These are phyloP conservation scores for Lentinula edodes DNA, from an alignment of 768 basidiomycete genomes.

Conservation along the genomic window DNA sequence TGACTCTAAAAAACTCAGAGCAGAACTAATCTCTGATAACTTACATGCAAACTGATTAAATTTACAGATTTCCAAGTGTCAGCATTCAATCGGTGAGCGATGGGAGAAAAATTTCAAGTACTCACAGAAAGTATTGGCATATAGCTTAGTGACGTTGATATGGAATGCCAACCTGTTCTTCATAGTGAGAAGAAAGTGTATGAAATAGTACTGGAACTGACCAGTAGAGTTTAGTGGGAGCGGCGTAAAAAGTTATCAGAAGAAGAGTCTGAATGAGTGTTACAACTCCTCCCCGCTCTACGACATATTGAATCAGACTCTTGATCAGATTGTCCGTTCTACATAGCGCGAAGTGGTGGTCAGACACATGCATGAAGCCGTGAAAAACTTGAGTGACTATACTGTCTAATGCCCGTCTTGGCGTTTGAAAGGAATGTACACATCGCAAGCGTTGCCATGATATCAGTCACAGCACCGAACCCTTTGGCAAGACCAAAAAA, in stretches of 20 bases:
- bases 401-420: slow-evolving; percentile 34
- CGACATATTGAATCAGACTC: slow-evolving; percentile 33
- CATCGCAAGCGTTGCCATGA: slow-evolving; percentile 40
- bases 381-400: slow-evolving; percentile 8
- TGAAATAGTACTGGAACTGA: slow-evolving; percentile 9
- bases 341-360: neutral
- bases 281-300: slow-evolving; percentile 39
- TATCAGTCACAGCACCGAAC: slow-evolving; percentile 36
- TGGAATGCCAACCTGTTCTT: slow-evolving; percentile 38
- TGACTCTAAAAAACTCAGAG: neutral
- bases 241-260: slow-evolving; percentile 36
- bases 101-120: neutral
- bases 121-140: slow-evolving; percentile 47
- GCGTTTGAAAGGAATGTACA: slow-evolving; percentile 31
- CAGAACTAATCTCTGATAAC: neutral
- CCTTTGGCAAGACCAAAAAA: slow-evolving; percentile 41
- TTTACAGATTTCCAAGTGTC: neutral
- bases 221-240: slow-evolving; percentile 32
- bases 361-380: neutral
- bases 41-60: neutral
- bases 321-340: slow-evolving; percentile 37
- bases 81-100: neutral
- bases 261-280: slow-evolving; percentile 36
- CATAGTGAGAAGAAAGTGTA: neutral
- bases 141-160: slow-evolving; percentile 42